Base-by-base conservation (phyloP, 75 land plant species). In the Pseudotsuga menziesii region DNA sequence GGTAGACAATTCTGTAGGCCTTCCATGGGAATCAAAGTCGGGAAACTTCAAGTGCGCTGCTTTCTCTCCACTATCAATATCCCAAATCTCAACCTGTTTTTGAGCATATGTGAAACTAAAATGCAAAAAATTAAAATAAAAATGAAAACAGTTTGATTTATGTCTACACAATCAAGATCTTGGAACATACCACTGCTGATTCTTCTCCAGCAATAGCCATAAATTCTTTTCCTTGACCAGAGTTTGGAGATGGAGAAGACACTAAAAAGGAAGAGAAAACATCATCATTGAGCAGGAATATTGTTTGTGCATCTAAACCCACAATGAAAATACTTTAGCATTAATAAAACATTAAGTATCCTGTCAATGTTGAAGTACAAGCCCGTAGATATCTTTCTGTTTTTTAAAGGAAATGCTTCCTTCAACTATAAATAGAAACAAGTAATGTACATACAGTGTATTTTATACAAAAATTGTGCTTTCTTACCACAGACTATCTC, bases 71-170 rank as follows among this genome's bases (percentile, higher is more conserved):
- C 83, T 75, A 73, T 85, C 83, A 32, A 96, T 77, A 86, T 96
- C 97, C 96, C 98, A 96, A 64, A 96, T 79, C 80, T 96, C 97
- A 54, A 92, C 88, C 96, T 91, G 83, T 62, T 52, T 41, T 20
- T n/a, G 61, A 61, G 12, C 76, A 74, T 82, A 61, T 70, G 57
- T 19, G 73, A 58, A 55, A 55, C 12, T 39, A 58, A 35, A 78
- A 56, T 6, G 23, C n/a, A 73, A 79, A 59, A 77, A 60, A 25
- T 56, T 78, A 71, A 78, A 41, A 29, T 4, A 82, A n/a, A 20
- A 56, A 62, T 61, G 5, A 64, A 56, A 54, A 54, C 6, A 26
- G 22, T 9, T 44, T 39, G 23, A 69, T 14, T 66, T 69, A 5
- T 63, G 35, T 32, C 17, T 17, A 39, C 35, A 26, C 13, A 25